A percentile compares a stretch with the other conserved stretches of the same genome.
Evolutionary conservation across 768 basidiomycete genomes (phyloP).

Genomic region (Sporobolomyces roseus): DNA sequence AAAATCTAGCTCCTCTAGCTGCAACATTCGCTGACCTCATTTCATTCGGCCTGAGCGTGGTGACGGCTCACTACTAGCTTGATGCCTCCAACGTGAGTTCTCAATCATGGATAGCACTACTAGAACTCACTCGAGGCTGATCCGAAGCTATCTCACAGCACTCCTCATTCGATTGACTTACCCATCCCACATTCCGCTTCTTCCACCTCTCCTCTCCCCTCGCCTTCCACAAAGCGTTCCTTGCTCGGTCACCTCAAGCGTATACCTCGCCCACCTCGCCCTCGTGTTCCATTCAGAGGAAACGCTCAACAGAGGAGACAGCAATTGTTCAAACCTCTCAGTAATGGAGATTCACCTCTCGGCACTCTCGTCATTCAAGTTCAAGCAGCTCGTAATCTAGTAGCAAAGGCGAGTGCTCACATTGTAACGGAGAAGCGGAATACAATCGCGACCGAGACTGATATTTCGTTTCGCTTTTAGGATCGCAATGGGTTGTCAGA

Average conservation of each 20-base stretch:
- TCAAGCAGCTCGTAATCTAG: slow-evolving; percentile 37
- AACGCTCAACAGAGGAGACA: slow-evolving; percentile 11
- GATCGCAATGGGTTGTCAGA: slow-evolving; percentile 45
- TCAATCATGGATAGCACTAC: not conserved
- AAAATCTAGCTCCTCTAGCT: too few relatives aligned
- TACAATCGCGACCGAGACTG: too few relatives aligned
- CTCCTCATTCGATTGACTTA: not conserved
- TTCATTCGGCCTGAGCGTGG: too few relatives aligned
- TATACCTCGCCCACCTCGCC: slow-evolving; percentile 12
- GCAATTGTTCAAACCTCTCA: slow-evolving; percentile 24
- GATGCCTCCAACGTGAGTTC: not conserved
- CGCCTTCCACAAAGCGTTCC: not conserved
- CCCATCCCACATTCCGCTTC: not conserved
- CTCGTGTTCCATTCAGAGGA: slow-evolving; percentile 1
- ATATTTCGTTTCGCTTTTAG: not conserved
- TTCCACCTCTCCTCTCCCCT: slow-evolving; percentile 21
- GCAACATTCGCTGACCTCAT: too few relatives aligned
- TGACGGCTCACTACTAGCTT: not conserved
- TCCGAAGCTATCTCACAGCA: not conserved
- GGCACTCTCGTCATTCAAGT: slow-evolving; percentile 38
- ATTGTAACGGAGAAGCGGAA: not conserved
- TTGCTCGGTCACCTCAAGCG: slow-evolving; percentile 19
- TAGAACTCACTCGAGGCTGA: not conserved
- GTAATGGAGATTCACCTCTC: slow-evolving; percentile 19
- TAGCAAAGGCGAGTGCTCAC: slow-evolving; percentile 22